Base-by-base conservation (phyloP, 1,284 basidiomycete species). In the Naganishia sp. region DNA sequence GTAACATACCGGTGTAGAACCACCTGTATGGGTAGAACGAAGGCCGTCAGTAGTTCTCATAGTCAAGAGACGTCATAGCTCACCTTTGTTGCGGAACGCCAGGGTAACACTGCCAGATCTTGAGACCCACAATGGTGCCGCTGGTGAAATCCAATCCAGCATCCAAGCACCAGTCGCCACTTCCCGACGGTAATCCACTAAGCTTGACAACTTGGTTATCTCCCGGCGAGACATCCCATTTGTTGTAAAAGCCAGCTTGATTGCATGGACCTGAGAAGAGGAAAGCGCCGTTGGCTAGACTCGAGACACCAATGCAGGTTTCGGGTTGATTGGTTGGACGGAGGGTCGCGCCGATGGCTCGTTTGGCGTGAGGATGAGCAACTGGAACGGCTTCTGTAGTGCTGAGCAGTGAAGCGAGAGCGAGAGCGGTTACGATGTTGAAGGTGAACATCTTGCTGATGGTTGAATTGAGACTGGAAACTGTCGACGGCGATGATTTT, bases 161-260 rank as follows among this genome's bases (percentile, higher is more conserved):
- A 46, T 66, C 65, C 56, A 66, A 50, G 36, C 63, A 69, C 46
- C 52, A 69, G 36, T 68, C 61, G 2, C 59, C 63, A 28, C 65
- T 65, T 7, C 48, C 59, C 4, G 33, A 33, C 13, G 59, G 59
- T 13, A 61, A 43, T n/a, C 64, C 64, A 31, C 55, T 57, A 15
- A 65, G 39, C 23, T 44, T 49, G 46, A 65, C 64, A 9, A 57
- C 55, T 28, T 49, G 55, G 36, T 65, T 65, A 23, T 65, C 64
- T 15, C 64, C 64, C 6, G 54, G 48, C 5, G 64, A 65, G n/a
- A 65, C 46, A 25, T 65, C 64, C 64, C 64, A 65, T n/a, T 59
- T 56, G 55, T 49, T 65, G 23, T 48, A 50, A n/a, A 61, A 52
- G 10, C 45, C 45, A 10, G 21, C 10, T n/a, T 28, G n/a, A 10